Evolutionary conservation across 2,329 filamentous ascomycete genomes (phyloP).

Genomic region (Nemania abortiva): DNA sequence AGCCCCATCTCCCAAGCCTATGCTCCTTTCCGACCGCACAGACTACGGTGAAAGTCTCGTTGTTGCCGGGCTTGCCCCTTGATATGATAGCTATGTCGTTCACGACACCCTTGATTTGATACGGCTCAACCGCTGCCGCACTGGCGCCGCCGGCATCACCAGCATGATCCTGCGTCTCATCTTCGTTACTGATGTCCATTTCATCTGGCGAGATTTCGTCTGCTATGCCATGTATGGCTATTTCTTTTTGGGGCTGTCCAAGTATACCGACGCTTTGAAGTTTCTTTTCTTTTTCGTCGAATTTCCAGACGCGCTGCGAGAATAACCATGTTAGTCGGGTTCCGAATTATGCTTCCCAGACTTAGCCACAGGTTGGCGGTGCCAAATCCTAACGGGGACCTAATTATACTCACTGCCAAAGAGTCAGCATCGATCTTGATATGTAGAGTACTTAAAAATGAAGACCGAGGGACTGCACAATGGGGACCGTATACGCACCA

Average conservation of each 20-base stretch:
- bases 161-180: conserved; percentile 38
- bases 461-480: not conserved
- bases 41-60: conserved; percentile 83
- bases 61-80: conserved; percentile 76
- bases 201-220: conserved; percentile 41
- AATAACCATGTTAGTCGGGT: conserved; percentile 20
- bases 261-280: conserved; percentile 77
- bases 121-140: conserved; percentile 27
- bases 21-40: conserved; percentile 90
- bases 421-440: conserved; percentile 19
- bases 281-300: conserved; percentile 84
- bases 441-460: not conserved
- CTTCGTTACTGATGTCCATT: conserved; percentile 48
- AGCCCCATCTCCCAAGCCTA: conserved; percentile 82
- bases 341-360: not conserved
- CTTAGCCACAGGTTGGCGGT: not conserved
- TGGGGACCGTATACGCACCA: conserved; percentile 25
- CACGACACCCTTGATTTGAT: conserved; percentile 76
- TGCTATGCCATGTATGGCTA: conserved; percentile 32
- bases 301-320: conserved; percentile 76
- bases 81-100: conserved; percentile 93
- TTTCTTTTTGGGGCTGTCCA: conserved; percentile 60
- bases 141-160: conserved; percentile 40
- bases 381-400: not conserved
- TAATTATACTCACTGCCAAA: conserved; percentile 29